A percentile compares a stretch with the other conserved stretches of the same genome.
phyloP scores from a whole-genome alignment of 768 basidiomycete genomes.

The Daedaleopsis nitida region DNA sequence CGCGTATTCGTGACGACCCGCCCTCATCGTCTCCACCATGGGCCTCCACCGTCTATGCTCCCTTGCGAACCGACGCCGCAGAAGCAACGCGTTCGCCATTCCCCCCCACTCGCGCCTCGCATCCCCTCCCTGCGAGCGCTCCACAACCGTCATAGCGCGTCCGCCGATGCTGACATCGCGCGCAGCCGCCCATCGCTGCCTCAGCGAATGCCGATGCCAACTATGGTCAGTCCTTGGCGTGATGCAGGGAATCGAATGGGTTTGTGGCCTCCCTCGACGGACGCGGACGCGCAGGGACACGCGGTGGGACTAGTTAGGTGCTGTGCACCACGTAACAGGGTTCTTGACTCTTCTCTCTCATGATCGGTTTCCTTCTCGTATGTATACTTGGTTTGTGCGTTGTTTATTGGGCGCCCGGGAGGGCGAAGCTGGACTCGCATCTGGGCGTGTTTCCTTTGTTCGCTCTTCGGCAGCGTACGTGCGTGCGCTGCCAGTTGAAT shows the following conservation, averaged over 20 bases:
- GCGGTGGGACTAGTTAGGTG: constrained; percentile 14
- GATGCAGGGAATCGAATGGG: not conserved
- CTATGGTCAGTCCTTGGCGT: constrained; percentile 15
- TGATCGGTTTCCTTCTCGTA: constrained; percentile 4
- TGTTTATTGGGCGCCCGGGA: not conserved
- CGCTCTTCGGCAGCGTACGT: not conserved
- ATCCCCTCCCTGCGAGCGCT: constrained; percentile 13
- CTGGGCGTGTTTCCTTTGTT: not conserved
- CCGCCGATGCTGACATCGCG: constrained; percentile 5
- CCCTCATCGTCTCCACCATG: constrained; percentile 1
- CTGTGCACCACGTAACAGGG: constrained; percentile 17
- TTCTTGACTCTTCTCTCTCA: constrained; percentile 1
- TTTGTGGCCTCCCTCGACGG: constrained; percentile 7
- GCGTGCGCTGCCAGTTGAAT: not conserved
- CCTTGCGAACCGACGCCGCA: constrained; percentile 9
- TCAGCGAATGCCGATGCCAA: constrained; percentile 9
- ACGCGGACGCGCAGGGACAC: constrained; percentile 13
- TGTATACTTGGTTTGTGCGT: constrained; percentile 9
- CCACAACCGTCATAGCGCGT: not conserved
- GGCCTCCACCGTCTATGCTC: constrained; percentile 12
- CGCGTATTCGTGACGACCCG: not conserved
- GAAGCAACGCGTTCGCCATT: constrained; percentile 1
- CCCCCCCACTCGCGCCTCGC: not conserved
- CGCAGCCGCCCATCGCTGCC: constrained; percentile 1
- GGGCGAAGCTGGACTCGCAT: not conserved